These are phyloP conservation scores for Mycena polygramma DNA, from an alignment of 768 basidiomycete species.

Conservation along the genomic window DNA sequence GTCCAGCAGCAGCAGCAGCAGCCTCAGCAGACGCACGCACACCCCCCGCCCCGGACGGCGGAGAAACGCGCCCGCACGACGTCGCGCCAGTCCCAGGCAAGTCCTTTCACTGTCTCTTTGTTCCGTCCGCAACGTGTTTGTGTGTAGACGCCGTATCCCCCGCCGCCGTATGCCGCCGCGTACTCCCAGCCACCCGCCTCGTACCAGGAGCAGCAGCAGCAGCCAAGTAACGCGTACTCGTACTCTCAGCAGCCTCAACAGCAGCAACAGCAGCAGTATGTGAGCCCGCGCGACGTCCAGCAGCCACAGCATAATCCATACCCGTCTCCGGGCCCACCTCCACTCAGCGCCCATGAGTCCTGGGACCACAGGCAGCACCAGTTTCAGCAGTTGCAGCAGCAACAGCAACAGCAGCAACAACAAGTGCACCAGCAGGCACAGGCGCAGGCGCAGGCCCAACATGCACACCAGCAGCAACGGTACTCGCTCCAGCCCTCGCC, in stretches of 20 bases:
- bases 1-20: constrained; percentile 34
- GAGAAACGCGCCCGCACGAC: constrained; percentile 27
- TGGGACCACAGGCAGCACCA: constrained; percentile 54
- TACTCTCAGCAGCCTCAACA: constrained; percentile 26
- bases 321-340: constrained; percentile 57
- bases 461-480: constrained; percentile 5
- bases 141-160: constrained; percentile 13
- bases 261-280: constrained; percentile 19
- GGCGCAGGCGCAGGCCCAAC: neutral
- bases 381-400: constrained; percentile 44
- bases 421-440: neutral
- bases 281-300: constrained; percentile 38
- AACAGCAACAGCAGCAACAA: neutral
- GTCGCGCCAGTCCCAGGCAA: constrained; percentile 34
- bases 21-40: constrained; percentile 6
- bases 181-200: constrained; percentile 25
- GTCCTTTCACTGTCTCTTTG: constrained; percentile 12
- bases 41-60: constrained; percentile 7
- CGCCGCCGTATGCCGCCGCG: constrained; percentile 1
- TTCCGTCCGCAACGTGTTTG: constrained; percentile 26
- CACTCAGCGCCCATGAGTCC: constrained; percentile 55
- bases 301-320: constrained; percentile 58
- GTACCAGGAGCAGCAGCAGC: constrained; percentile 24
- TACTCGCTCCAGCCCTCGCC: constrained; percentile 19
- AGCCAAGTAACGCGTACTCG: neutral